These are phyloP conservation scores for Adansonia madagascariensis DNA, from an alignment of 441 rosid species.

Conservation along the genomic window DNA sequence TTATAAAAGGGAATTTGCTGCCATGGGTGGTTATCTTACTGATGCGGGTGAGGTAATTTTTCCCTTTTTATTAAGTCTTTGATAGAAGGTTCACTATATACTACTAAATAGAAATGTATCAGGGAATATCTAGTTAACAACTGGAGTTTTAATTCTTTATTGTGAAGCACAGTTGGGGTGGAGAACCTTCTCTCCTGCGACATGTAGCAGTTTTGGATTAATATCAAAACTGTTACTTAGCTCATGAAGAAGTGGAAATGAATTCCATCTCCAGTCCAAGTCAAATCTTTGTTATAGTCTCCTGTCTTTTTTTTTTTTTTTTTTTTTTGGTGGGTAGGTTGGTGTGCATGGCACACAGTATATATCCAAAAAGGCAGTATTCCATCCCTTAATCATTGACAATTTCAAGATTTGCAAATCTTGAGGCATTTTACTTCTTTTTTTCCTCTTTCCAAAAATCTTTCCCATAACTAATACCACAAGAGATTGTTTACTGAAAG, in stretches of 20 bases:
- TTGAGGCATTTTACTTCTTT: not conserved
- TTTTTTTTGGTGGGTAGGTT: not conserved
- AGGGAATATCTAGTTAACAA: not conserved
- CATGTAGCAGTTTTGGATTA: not conserved
- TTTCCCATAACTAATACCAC: not conserved
- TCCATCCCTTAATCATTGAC: not conserved
- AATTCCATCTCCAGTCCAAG: not conserved
- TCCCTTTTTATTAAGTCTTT: conserved; percentile 15
- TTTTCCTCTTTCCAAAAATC: not conserved
- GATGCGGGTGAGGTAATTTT: conserved; percentile 96
- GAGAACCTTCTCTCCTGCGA: not conserved
- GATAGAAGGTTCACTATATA: not conserved
- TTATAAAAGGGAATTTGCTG: conserved; percentile 83
- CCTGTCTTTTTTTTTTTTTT: not conserved
- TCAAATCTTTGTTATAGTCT: not conserved
- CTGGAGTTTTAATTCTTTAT: conserved; percentile 11
- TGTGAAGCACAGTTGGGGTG: not conserved
- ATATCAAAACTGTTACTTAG: not conserved
- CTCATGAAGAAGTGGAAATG: not conserved
- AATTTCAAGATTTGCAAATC: conserved; percentile 10
- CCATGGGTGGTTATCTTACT: conserved; percentile 97
- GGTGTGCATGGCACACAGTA: not conserved
- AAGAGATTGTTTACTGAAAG: not conserved
- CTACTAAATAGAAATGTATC: not conserved
- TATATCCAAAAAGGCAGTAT: not conserved